Base-by-base conservation (phyloP, 164 flowering plant species). In the Magnolia kwangsiensis region DNA sequence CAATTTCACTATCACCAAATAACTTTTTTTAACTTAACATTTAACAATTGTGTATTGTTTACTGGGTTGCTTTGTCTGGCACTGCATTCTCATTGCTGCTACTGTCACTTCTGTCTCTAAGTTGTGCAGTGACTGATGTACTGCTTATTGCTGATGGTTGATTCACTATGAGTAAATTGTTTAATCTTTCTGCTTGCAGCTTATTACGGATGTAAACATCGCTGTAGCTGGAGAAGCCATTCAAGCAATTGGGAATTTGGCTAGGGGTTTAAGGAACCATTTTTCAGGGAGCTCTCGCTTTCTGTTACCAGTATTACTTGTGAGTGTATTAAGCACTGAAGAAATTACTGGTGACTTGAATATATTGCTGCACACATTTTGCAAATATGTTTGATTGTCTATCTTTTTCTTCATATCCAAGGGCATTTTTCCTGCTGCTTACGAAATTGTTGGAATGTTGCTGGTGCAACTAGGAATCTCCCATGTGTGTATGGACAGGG, bases 141-240 rank as follows among this genome's bases (percentile, higher is more conserved):
- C 67, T 8, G 31, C 24, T 31, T 73, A 21, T 71, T 71, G 23
- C 55, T 71, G 55, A 71, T 20, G 13, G 59, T 16, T 50, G n/a
- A 68, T 37, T 68, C 51, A 20, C 49, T 68, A 19, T 18, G 21
- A 51, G 31, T 50, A 23, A 67, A n/a, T 20, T 16, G 70, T 72
- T 75, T 20, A 21, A 11, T 50, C 29, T 72, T 71, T 77, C 9
- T 67, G 23, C 58, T 72, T 77, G 86, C 97, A 96, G 99, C 95
- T 96, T 78, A 85, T 94, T 66, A 92, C 96, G 50, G 99, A 96
- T 89, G 98, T 94, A 51, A 94, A 94, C 80, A 90, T 96, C 23
- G 99, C 98, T 85, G 99, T 96, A 79, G 91, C 98, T 50, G 96
- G 90, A 73, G 99, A 96, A 85, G 97, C 98, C 20, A 90, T 96